These are phyloP conservation scores for Colletotrichum cereale DNA, from an alignment of 2,329 filamentous ascomycete species.

Conservation along the genomic window DNA sequence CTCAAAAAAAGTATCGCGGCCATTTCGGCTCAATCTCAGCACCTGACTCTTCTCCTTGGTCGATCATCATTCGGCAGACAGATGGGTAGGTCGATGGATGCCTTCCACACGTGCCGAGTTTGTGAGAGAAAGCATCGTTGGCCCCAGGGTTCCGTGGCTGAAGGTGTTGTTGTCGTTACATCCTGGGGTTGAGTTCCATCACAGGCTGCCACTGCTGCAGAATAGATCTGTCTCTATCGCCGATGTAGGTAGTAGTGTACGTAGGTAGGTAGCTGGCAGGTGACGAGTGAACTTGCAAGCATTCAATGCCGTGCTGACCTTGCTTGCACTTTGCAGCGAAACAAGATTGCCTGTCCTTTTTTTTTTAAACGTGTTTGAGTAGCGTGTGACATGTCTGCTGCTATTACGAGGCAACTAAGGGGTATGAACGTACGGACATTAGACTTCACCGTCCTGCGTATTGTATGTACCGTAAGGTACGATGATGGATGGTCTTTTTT, in stretches of 20 bases:
- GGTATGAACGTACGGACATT: neutral
- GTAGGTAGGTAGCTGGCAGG: no score
- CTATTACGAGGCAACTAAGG: neutral
- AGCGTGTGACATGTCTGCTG: neutral
- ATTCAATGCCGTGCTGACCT: neutral
- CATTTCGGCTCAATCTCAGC: conserved; percentile 22
- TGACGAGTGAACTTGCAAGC: neutral
- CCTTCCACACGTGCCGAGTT: neutral
- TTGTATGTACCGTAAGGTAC: neutral
- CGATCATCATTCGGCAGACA: conserved; percentile 28
- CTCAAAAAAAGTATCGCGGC: conserved; percentile 28
- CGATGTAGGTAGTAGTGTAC: no score
- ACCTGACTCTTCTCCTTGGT: conserved; percentile 24
- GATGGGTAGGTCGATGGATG: neutral
- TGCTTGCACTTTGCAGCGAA: neutral
- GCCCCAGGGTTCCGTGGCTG: neutral
- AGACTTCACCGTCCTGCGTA: neutral
- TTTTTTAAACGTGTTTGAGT: neutral
- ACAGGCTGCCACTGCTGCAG: conserved; percentile 9
- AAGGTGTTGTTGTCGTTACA: conserved; percentile 18
- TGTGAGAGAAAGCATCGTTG: conserved; percentile 1
- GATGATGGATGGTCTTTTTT: neutral
- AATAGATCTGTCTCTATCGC: neutral
- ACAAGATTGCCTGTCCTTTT: neutral
- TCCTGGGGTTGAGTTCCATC: conserved; percentile 12